phyloP scores from a whole-genome alignment of 2,329 filamentous ascomycete species.

The Phoma sp. region DNA sequence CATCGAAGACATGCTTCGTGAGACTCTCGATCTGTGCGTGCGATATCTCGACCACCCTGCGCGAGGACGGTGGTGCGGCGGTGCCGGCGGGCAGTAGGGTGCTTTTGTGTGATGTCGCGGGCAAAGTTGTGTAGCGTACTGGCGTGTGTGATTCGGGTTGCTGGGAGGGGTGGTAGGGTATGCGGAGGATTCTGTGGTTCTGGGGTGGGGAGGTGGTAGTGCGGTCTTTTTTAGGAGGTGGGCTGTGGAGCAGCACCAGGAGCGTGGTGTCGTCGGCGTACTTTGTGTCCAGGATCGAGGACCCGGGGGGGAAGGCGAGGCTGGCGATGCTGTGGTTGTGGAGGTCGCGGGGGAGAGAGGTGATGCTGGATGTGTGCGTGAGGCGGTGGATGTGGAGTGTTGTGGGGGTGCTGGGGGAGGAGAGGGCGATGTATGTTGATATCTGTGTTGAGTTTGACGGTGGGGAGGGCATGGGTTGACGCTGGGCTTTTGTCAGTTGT shows the following conservation, averaged over 20 bases:
- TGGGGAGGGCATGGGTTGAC: background rate
- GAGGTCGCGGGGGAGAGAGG: conserved; percentile 43
- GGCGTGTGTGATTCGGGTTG: background rate
- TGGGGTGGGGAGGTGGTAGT: background rate
- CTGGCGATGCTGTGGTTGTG: conserved; percentile 61
- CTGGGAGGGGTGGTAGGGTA: conserved; percentile 27
- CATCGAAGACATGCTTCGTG: conserved; percentile 56
- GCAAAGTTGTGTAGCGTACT: conserved; percentile 8
- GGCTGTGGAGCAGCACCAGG: conserved; percentile 62
- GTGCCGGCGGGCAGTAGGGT: conserved; percentile 13
- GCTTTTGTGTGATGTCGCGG: background rate
- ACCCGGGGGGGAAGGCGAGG: conserved; percentile 43
- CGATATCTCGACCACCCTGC: conserved; percentile 8
- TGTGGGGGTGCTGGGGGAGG: conserved; percentile 11
- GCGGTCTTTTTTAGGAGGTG: background rate
- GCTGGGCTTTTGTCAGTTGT: conserved; percentile 15
- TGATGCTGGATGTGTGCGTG: conserved; percentile 49
- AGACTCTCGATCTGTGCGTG: conserved; percentile 22
- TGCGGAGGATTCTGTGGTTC: conserved; percentile 21
- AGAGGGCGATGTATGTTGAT: conserved; percentile 38
- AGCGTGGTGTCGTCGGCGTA: conserved; percentile 70
- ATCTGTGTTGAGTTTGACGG: conserved; percentile 13
- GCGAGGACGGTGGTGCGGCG: background rate
- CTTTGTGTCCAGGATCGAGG: conserved; percentile 64
- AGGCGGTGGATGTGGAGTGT: conserved; percentile 41